phyloP scores from a whole-genome alignment of 352 stramenopile species.

The Globisporangium iwayamae region DNA sequence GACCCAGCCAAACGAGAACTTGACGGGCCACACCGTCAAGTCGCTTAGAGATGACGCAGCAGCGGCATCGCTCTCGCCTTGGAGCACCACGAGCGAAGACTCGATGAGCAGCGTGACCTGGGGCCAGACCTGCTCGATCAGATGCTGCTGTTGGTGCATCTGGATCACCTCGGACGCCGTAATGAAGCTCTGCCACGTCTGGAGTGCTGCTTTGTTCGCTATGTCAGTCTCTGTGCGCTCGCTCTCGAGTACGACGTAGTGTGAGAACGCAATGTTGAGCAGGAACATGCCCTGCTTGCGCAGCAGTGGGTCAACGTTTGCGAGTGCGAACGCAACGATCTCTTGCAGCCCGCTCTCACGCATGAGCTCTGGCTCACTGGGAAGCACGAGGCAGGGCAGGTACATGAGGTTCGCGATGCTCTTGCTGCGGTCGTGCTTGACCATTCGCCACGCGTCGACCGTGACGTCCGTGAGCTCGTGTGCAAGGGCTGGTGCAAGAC shows the following conservation, averaged over 20 bases:
- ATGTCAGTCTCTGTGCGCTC: constrained; percentile 6
- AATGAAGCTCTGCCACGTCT: constrained; percentile 68
- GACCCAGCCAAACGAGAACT: constrained; percentile 73
- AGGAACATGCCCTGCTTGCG: constrained; percentile 70
- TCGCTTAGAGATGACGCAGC: neutral
- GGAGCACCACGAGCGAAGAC: constrained; percentile 28
- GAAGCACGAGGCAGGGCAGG: constrained; percentile 56
- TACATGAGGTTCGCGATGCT: constrained; percentile 54
- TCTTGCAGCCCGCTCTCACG: constrained; percentile 32
- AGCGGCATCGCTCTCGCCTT: neutral
- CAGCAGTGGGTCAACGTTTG: constrained; percentile 46
- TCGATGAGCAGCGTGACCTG: constrained; percentile 57
- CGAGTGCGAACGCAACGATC: constrained; percentile 50
- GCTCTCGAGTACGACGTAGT: constrained; percentile 24
- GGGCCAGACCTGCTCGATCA: constrained; percentile 83
- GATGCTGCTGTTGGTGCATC: constrained; percentile 78
- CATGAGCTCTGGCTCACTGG: constrained; percentile 41
- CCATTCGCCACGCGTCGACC: constrained; percentile 21
- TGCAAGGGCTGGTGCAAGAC: constrained; percentile 3
- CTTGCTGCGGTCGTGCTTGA: constrained; percentile 9
- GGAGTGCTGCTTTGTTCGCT: constrained; percentile 5
- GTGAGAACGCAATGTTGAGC: constrained; percentile 59
- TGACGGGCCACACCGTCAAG: constrained; percentile 36
- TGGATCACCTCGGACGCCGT: constrained; percentile 78
- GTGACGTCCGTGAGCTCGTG: constrained; percentile 20